A percentile compares a stretch with the other conserved stretches of the same genome.
These are phyloP conservation scores for Wickerhamomyces sp. DNA, from an alignment of 1,139 yeast species.

Conservation along the genomic window DNA sequence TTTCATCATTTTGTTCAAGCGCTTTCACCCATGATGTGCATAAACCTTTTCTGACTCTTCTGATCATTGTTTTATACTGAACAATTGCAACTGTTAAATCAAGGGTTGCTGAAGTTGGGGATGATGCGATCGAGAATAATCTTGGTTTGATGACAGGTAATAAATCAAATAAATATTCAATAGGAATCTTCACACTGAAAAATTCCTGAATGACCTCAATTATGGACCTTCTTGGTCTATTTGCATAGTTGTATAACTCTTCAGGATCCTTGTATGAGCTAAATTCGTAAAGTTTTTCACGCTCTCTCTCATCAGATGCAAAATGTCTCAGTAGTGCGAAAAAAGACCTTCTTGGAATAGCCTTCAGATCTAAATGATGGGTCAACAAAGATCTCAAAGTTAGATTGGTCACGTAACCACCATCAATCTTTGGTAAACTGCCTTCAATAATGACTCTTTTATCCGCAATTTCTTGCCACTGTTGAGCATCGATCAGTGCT, in stretches of 20 bases:
- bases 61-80: slow-evolving; percentile 76
- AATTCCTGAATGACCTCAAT: slow-evolving; percentile 83
- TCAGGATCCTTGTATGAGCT: slow-evolving; percentile 66
- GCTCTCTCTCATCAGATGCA: slow-evolving; percentile 63
- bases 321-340: slow-evolving; percentile 70
- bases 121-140: slow-evolving; percentile 75
- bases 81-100: slow-evolving; percentile 74
- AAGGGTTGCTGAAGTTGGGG: slow-evolving; percentile 34
- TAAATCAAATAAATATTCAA: slow-evolving; percentile 67
- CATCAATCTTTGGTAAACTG: slow-evolving; percentile 36
- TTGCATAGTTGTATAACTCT: slow-evolving; percentile 83
- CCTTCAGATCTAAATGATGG: slow-evolving; percentile 73
- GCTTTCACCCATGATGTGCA: slow-evolving; percentile 74
- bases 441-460: slow-evolving; percentile 28
- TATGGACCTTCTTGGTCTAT: slow-evolving; percentile 84
- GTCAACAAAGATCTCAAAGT: slow-evolving; percentile 72
- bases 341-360: slow-evolving; percentile 82
- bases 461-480: slow-evolving; percentile 72
- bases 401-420: slow-evolving; percentile 52
- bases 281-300: slow-evolving; percentile 71
- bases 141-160: slow-evolving; percentile 79
- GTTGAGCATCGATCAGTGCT: slow-evolving; percentile 59
- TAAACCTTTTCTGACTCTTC: slow-evolving; percentile 73
- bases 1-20: slow-evolving; percentile 40
- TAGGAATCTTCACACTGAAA: slow-evolving; percentile 65